phyloP scores from a whole-genome alignment of 768 basidiomycete species.

The Lactarius akahatsu region DNA sequence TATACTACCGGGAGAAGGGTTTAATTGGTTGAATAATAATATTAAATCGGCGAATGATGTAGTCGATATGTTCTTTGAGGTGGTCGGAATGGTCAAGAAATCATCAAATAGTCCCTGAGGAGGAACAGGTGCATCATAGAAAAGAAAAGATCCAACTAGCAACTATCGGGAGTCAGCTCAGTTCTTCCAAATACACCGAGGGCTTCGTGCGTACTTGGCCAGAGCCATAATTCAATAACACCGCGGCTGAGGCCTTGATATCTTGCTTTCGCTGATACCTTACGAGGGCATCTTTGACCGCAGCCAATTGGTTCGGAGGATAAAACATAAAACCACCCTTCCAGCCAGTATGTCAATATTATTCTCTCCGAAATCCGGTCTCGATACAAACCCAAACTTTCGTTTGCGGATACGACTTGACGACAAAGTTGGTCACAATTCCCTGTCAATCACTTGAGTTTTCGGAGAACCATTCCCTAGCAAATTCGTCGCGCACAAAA shows the following conservation, averaged over 20 bases:
- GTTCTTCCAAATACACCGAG: not conserved
- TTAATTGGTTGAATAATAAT: not conserved
- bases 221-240: constrained; percentile 3
- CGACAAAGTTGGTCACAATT: constrained; percentile 16
- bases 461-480: not conserved
- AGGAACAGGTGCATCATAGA: constrained; percentile 29
- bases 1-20: not conserved
- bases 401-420: constrained; percentile 28
- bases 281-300: not conserved
- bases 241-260: not conserved
- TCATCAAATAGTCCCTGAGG: constrained; percentile 27
- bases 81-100: constrained; percentile 23
- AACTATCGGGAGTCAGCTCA: not conserved
- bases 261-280: not conserved
- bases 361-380: not conserved
- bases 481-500: not conserved
- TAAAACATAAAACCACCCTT: not conserved
- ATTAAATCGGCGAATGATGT: constrained; percentile 6
- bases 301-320: not conserved
- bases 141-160: constrained; percentile 6
- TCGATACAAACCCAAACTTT: constrained; percentile 33
- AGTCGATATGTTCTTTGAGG: not conserved
- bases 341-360: not conserved
- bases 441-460: constrained; percentile 1
- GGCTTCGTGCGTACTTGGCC: not conserved